Base-by-base conservation (phyloP, 495 filamentous ascomycete genomes). In the Trichoderma reesei region DNA sequence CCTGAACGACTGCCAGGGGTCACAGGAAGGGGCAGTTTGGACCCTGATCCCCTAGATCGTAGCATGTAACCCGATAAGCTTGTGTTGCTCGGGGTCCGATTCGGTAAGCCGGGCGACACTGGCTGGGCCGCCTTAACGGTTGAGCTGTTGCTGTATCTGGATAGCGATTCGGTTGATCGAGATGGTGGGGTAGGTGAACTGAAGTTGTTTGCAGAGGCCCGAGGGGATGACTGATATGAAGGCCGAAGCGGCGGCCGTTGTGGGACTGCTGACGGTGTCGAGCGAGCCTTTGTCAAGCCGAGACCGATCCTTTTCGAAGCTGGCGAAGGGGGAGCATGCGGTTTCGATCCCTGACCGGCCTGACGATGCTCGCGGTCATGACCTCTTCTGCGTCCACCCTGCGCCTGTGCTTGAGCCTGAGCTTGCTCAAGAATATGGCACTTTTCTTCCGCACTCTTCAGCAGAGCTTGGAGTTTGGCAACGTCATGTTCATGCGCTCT, bases 1-100 rank as follows among this genome's bases (percentile, higher is more conserved):
- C 48, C 48, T 31, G 51, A 56, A 34, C 51, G 20, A 31, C 61
- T 44, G 61, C 61, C 42, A 7, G 61, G 61, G 2, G 61, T 63
- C 13, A 63, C 36, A 26, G 48, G 61, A 16, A 63, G 26, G 14
- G 61, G 61, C 26, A 63, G 42, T 41, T 63, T 63, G 4, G 61
- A 63, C 16, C 61, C 61, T 11, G 61, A 48, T 13, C 41, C 26
- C 20, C 31, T 18, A 7, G 61, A 48, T 8, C 61, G 61, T 33
- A 63, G 61, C 26, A 16, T 44, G 61, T 48, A 51, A 33, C 51
- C 51, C 64, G 9, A 70, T 60, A 1, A 41, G 48, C 38, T 61
- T 3, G 51, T 56, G 51, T 8, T 56, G 51, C 51, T 56, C 13
- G 51, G 26, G 10, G 51, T 56, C 18, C 51, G 4, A 11, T 56